phyloP scores from a whole-genome alignment of 805 yeast species.

The Scheffersomyces lignosus region DNA sequence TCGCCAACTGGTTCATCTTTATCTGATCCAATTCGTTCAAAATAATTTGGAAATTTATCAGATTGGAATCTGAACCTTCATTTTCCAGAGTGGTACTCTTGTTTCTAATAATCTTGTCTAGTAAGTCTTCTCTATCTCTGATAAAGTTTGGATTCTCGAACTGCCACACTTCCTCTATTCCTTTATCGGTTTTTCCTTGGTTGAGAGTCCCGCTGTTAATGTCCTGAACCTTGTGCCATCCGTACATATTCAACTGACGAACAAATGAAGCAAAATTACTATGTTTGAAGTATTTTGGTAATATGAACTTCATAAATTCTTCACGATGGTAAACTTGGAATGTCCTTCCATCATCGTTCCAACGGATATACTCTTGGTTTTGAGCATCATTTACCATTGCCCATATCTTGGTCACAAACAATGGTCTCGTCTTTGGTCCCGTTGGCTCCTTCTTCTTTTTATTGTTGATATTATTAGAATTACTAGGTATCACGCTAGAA shows the following conservation, averaged over 20 bases:
- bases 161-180: slow-evolving; percentile 78
- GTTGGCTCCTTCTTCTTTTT: slow-evolving; percentile 29
- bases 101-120: slow-evolving; percentile 84
- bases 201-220: slow-evolving; percentile 70
- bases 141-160: slow-evolving; percentile 82
- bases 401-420: slow-evolving; percentile 94
- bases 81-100: slow-evolving; percentile 34
- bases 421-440: slow-evolving; percentile 67
- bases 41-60: slow-evolving; percentile 50
- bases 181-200: slow-evolving; percentile 30
- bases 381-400: slow-evolving; percentile 84
- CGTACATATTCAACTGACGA: slow-evolving; percentile 95
- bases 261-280: slow-evolving; percentile 94
- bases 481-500: slow-evolving; percentile 94
- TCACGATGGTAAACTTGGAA: slow-evolving; percentile 86
- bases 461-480: slow-evolving; percentile 52
- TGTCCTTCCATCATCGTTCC: slow-evolving; percentile 84
- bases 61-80: slow-evolving; percentile 20
- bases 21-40: slow-evolving; percentile 73
- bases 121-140: slow-evolving; percentile 75
- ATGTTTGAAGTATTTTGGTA: slow-evolving; percentile 94
- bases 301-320: slow-evolving; percentile 73
- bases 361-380: slow-evolving; percentile 70
- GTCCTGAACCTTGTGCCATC: slow-evolving; percentile 98
- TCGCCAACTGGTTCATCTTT: slow-evolving; percentile 74